phyloP scores from a whole-genome alignment of 192 early-diverging fungal species.

The Umbelopsis ramanniana region DNA sequence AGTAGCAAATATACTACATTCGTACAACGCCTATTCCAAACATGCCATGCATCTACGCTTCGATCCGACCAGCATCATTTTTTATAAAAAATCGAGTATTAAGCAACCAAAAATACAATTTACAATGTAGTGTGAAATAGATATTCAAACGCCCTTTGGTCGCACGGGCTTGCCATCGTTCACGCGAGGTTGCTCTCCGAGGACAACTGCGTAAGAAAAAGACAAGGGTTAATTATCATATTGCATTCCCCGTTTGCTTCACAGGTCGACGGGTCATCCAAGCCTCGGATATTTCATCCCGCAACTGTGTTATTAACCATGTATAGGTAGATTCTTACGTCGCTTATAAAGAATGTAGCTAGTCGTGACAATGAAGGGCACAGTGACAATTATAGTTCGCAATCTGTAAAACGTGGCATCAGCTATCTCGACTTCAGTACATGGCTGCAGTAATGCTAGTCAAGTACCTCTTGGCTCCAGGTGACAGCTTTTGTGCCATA shows the following conservation, averaged over 20 bases:
- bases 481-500: constrained; percentile 20
- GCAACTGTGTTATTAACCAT: background rate
- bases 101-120: background rate
- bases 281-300: too few species aligned
- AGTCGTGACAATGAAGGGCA: constrained; percentile 36
- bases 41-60: too few species aligned
- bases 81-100: background rate
- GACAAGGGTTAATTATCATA: background rate
- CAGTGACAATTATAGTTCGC: constrained; percentile 37
- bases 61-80: background rate
- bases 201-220: constrained; percentile 26
- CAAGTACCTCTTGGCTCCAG: constrained; percentile 12
- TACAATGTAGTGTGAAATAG: too few species aligned
- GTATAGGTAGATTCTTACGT: constrained; percentile 23
- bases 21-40: too few species aligned
- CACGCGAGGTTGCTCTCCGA: constrained; percentile 35
- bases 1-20: background rate
- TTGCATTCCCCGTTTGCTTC: background rate
- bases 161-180: constrained; percentile 37
- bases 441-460: background rate
- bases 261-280: too few species aligned
- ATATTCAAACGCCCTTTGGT: constrained; percentile 33
- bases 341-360: constrained; percentile 44
- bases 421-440: background rate
- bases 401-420: constrained; percentile 12